Evolutionary conservation across 2,329 filamentous ascomycete species (phyloP).

Genomic region (Fusarium pilosicola): DNA sequence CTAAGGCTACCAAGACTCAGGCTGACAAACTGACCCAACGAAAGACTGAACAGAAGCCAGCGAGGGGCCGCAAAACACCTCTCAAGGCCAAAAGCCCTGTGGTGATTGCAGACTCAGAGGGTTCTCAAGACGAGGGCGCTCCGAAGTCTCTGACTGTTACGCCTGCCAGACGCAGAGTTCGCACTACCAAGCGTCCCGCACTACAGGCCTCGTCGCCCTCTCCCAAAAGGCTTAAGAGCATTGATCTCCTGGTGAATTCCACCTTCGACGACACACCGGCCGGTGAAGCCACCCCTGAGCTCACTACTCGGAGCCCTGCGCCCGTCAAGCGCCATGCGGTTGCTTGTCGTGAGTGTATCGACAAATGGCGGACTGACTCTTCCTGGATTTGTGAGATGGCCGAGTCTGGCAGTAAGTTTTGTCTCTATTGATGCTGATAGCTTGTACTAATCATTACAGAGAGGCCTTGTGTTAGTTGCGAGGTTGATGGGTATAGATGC

Average conservation of each 20-base stretch:
- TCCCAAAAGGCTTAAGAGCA: background rate
- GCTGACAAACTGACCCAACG: background rate
- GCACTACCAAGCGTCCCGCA: background rate
- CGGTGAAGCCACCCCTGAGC: background rate
- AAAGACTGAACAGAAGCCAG: background rate
- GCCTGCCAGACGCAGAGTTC: background rate
- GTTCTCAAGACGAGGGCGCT: too few relatives aligned
- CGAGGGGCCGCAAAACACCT: background rate
- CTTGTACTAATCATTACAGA: background rate
- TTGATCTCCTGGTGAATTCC: background rate
- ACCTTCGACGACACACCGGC: background rate
- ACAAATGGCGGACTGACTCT: background rate
- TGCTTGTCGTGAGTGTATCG: background rate
- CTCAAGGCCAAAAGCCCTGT: background rate
- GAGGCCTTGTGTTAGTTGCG: background rate
- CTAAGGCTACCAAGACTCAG: too few relatives aligned
- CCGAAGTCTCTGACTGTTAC: background rate
- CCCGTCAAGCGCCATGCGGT: background rate
- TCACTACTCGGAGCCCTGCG: background rate
- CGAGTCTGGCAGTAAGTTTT: background rate
- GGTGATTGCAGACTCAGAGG: background rate
- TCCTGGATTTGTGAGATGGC: background rate
- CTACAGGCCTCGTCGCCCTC: background rate
- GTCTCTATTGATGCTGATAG: background rate
- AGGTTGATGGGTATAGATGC: background rate